Conservation (phyloP, 176 grass and related monocot genomes). For the Triticum timopheevii region DNA sequence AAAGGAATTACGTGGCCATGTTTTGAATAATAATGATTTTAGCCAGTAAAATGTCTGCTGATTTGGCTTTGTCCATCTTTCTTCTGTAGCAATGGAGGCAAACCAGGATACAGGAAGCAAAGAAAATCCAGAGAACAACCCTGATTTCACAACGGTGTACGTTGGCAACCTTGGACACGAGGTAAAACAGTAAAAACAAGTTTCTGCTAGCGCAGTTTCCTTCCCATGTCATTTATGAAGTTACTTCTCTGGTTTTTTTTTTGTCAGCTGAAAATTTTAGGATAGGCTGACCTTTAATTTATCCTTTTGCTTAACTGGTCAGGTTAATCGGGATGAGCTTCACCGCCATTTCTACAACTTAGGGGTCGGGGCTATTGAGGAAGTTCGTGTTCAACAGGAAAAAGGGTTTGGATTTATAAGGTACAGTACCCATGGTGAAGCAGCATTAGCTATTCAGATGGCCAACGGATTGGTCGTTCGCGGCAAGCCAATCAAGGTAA, state of each 20-base stretch:
- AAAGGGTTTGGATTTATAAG: conserved; percentile 93
- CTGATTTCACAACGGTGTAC: conserved; percentile 84
- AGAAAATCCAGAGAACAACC: conserved; percentile 74
- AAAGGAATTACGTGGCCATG: not conserved
- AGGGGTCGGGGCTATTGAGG: conserved; percentile 72
- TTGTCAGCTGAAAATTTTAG: not conserved
- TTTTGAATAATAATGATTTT: not conserved
- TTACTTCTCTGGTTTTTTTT: conserved; percentile 13
- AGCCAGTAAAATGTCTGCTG: not conserved
- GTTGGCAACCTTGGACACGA: conserved; percentile 81
- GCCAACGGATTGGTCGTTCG: conserved; percentile 69
- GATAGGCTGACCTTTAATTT: not conserved
- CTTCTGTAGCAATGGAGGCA: conserved; percentile 43
- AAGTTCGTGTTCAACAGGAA: conserved; percentile 75
- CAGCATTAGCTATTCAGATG: conserved; percentile 79
- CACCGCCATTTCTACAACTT: conserved; percentile 78
- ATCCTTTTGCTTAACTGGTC: conserved; percentile 25
- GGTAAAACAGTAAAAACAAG: conserved; percentile 54
- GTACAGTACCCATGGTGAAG: conserved; percentile 73
- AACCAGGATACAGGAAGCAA: conserved; percentile 56
- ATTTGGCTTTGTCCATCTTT: conserved; percentile 6
- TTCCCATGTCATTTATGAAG: not conserved
- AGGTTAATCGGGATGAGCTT: conserved; percentile 83
- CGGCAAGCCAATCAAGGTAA: conserved; percentile 73
- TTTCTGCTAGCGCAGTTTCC: not conserved